Conservation (phyloP, 2,329 filamentous ascomycete genomes). For the Claviceps cyperi region DNA sequence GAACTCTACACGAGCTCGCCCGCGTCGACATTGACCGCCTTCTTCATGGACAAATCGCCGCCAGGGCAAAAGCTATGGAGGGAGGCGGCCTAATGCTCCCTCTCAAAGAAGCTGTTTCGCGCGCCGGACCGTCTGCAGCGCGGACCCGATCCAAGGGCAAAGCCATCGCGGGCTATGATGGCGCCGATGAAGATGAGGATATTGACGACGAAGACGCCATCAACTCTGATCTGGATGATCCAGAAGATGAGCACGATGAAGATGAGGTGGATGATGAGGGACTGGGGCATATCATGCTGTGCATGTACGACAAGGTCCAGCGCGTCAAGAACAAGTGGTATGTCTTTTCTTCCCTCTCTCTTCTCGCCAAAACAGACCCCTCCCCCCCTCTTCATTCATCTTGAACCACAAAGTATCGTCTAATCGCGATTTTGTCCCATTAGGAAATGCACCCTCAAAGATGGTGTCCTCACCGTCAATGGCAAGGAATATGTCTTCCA, state of each 20-base stretch:
- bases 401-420: background rate
- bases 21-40: constrained; percentile 52
- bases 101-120: constrained; percentile 39
- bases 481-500: constrained; percentile 96
- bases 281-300: constrained; percentile 84
- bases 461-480: constrained; percentile 84
- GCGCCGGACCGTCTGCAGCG: constrained; percentile 5
- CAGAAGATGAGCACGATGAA: constrained; percentile 71
- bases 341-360: constrained; percentile 12
- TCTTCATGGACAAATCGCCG: constrained; percentile 53
- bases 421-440: background rate
- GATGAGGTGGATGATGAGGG: constrained; percentile 80
- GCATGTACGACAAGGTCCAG: constrained; percentile 98
- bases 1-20: constrained; percentile 40
- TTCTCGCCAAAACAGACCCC: background rate
- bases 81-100: constrained; percentile 65
- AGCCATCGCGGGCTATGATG: constrained; percentile 42
- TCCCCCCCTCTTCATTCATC: constrained; percentile 1
- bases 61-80: constrained; percentile 53
- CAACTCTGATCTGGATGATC: constrained; percentile 94
- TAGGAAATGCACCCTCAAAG: constrained; percentile 95
- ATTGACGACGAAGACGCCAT: constrained; percentile 83
- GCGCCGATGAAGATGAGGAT: constrained; percentile 44
- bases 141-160: constrained; percentile 12
- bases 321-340: constrained; percentile 97